Percentiles rank a stretch among this genome's conserved stretches.
Conservation (phyloP, 2,329 filamentous ascomycete genomes). For the Xylaria sp. region DNA sequence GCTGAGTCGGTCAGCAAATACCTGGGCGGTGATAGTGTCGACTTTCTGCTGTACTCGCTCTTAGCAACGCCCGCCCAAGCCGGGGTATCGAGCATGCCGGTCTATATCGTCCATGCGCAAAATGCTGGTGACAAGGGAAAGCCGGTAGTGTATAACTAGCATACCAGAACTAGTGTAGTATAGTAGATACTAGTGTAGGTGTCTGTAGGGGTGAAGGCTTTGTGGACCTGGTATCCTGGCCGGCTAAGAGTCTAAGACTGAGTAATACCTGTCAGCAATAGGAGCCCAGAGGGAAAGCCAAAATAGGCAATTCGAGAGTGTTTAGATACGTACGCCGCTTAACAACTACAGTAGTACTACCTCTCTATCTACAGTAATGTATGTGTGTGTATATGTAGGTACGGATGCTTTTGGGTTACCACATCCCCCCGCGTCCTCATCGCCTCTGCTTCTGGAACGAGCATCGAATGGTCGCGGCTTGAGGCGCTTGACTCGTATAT, state of each 20-base stretch:
- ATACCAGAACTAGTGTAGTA: background rate
- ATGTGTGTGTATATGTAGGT: no score
- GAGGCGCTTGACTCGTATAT: background rate
- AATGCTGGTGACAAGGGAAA: constrained; percentile 19
- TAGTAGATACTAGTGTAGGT: background rate
- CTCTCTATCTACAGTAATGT: background rate
- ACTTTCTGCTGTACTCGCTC: constrained; percentile 11
- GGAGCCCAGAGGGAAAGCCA: constrained; percentile 25
- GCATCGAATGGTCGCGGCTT: constrained; percentile 6
- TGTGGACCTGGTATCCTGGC: constrained; percentile 27
- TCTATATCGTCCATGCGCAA: constrained; percentile 24
- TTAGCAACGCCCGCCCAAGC: constrained; percentile 12
- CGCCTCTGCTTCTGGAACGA: constrained; percentile 26
- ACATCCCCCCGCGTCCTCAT: background rate
- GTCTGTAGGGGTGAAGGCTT: background rate
- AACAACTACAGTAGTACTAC: background rate
- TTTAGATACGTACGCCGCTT: background rate
- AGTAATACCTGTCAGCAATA: constrained; percentile 27
- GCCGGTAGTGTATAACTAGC: constrained; percentile 2
- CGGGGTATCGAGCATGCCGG: constrained; percentile 13
- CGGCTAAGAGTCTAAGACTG: constrained; percentile 35
- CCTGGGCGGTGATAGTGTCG: constrained; percentile 26
- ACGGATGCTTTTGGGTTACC: background rate
- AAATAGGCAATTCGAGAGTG: constrained; percentile 30
- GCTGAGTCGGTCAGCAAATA: constrained; percentile 38